Evolutionary conservation across 768 basidiomycete genomes (phyloP), one percentile per base, ranked within the genome.

Genomic region (Pholiota microspora): DNA sequence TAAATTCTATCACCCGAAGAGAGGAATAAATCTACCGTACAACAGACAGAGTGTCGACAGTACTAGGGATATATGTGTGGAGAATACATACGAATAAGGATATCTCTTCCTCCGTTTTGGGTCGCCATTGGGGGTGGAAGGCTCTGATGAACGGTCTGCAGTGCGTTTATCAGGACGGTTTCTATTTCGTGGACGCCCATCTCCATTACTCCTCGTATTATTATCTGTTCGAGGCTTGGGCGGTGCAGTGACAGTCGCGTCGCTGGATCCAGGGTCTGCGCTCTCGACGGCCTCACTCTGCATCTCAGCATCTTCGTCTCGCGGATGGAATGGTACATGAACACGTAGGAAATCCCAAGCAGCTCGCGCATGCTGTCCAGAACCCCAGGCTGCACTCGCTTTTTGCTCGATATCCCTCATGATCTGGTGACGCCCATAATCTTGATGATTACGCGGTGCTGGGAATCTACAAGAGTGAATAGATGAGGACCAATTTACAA

Each of bases 351-450:
- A 86, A 64, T 87, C 85, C 56, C 69, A 74, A n/a, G 85, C 84
- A 28, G 79, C 83, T 12, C 72, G 65, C 0, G 80, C 84, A 12
- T 57, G 58, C n/a, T 69, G 72, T 13, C 69, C 68, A 34, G 64
- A 60, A 53, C 72, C 78, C 84, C 86, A 88, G 6, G 82, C 77
- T 57, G 73, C 72, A 35, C 73, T 83, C n/a, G 84, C 86, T 61
- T 86, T 83, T 13, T 77, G 66, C 63, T 83, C 81, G 36, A 88
- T 81, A 62, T 88, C 86, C 13, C 71, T 67, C 36, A 86, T 79
- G 35, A 85, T 69, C n/a, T 69, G 70, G 53, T 69, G 56, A n/a
- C 77, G 75, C 28, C 62, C 55, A 51, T 68, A 60, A 46, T 73
- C 75, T 58, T 59, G 60, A 38, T 64, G 70, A 51, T 65, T 60